Percentiles rank a stretch among this genome's conserved stretches.
These are phyloP conservation scores for Cicer arietinum DNA, from an alignment of 306 rosid genomes.

Conservation along the genomic window DNA sequence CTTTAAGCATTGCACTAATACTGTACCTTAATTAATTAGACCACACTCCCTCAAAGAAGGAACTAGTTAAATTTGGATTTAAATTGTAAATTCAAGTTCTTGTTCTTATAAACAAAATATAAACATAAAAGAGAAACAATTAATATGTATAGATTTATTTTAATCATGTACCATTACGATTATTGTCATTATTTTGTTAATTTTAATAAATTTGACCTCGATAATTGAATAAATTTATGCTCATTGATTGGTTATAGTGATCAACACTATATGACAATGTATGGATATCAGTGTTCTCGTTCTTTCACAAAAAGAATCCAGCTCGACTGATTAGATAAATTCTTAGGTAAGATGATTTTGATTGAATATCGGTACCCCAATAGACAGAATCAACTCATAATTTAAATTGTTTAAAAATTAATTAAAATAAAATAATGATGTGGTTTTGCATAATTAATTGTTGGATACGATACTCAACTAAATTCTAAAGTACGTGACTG, in stretches of 20 bases:
- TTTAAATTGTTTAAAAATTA: too few species aligned
- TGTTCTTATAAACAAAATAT: background rate
- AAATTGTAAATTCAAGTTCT: background rate
- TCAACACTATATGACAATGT: background rate
- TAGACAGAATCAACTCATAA: too few species aligned
- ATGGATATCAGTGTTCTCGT: slow-evolving; percentile 37
- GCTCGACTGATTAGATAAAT: background rate
- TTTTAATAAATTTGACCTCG: slow-evolving; percentile 1
- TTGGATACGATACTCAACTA: too few species aligned
- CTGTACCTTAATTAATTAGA: background rate
- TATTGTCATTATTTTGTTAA: background rate
- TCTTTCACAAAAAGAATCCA: slow-evolving; percentile 16
- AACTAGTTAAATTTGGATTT: background rate
- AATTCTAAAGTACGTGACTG: too few species aligned
- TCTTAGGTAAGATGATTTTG: too few species aligned
- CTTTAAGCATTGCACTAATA: slow-evolving; percentile 3
- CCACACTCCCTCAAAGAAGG: slow-evolving; percentile 35
- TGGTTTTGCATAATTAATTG: too few species aligned
- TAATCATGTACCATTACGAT: too few species aligned
- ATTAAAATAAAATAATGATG: too few species aligned
- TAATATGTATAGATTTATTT: too few species aligned
- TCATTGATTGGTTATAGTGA: background rate
- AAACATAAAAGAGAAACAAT: too few species aligned
- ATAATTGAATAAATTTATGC: background rate
- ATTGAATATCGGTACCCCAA: too few species aligned